phyloP scores from a whole-genome alignment of 805 yeast genomes.

The Saccharomyces mikatae region DNA sequence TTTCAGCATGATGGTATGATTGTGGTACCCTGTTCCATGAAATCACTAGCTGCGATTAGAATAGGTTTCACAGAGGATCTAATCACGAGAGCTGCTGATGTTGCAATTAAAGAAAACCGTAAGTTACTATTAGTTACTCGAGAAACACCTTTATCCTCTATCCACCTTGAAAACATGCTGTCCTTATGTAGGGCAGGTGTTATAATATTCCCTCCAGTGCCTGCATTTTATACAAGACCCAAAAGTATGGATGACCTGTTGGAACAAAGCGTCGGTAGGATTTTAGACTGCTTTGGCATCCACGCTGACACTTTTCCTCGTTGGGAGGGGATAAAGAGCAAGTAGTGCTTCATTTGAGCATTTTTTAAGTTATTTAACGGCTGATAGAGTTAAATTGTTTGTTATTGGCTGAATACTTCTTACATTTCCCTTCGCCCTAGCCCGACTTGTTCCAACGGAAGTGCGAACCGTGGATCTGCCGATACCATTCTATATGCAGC shows the following conservation, averaged over 20 bases:
- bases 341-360: not conserved
- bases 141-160: conserved; percentile 26
- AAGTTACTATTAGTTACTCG: conserved; percentile 20
- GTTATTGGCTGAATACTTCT: not conserved
- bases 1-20: conserved; percentile 29
- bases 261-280: conserved; percentile 23
- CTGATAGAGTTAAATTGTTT: not conserved
- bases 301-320: conserved; percentile 19
- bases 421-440: not conserved
- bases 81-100: conserved; percentile 27
- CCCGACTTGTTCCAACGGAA: not conserved
- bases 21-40: conserved; percentile 28
- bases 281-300: conserved; percentile 22
- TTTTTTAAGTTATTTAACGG: not conserved
- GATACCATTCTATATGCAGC: not conserved
- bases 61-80: conserved; percentile 26
- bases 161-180: conserved; percentile 26
- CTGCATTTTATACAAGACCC: conserved; percentile 26
- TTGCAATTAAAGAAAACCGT: conserved; percentile 23
- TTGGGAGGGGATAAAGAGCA: conserved; percentile 20
- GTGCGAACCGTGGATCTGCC: not conserved
- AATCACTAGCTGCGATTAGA: conserved; percentile 24
- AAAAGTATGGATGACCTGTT: conserved; percentile 19
- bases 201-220: conserved; percentile 25
- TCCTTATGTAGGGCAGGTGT: conserved; percentile 15